Base-by-base conservation (phyloP, 345 rosid species). In the Acer yangbiense region DNA sequence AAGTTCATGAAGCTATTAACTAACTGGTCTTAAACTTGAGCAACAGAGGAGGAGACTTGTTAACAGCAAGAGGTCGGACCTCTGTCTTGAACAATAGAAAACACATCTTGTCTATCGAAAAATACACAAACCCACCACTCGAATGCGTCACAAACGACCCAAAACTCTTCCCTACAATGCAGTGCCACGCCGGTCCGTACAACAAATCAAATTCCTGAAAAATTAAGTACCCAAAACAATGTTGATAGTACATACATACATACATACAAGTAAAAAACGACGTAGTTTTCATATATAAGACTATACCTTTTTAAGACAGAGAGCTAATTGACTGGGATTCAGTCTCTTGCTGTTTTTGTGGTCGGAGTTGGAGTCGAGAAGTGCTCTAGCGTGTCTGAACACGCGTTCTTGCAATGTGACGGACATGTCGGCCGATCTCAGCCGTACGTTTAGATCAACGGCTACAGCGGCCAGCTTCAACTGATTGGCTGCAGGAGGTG, bases 71-170 rank as follows among this genome's bases (percentile, higher is more conserved):
- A 9, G 86, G 87, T n/a, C 80, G 85, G n/a, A 85, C 85, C 84
- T 88, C 88, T 4, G 92, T 91, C 83, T 90, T 92, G 79, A 92
- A 89, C 48, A 92, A 88, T 65, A 89, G 90, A 75, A 92, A 79
- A 71, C 74, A 87, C 58, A 89, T 78, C 73, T 74, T 89, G 73
- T 85, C 88, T 18, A 76, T 73, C 1, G 86, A 85, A 79, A 85
- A 85, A 76, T 80, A 83, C 46, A 80, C 77, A 62, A 85, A 85
- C 57, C 88, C 86, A 20, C 86, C 86, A 14, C 79, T 83, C 10
- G 88, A 74, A 65, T 83, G 84, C n/a, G 86, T 85, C 69, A 85
- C 86, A 55, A 80, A 85, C 23, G 88, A 85, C 23, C 88, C 86
- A 43, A 80, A 85, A 76, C 86, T 83, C 81, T 85, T 81, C 43